phyloP scores from a whole-genome alignment of 768 basidiomycete species.

The Russula sp. region DNA sequence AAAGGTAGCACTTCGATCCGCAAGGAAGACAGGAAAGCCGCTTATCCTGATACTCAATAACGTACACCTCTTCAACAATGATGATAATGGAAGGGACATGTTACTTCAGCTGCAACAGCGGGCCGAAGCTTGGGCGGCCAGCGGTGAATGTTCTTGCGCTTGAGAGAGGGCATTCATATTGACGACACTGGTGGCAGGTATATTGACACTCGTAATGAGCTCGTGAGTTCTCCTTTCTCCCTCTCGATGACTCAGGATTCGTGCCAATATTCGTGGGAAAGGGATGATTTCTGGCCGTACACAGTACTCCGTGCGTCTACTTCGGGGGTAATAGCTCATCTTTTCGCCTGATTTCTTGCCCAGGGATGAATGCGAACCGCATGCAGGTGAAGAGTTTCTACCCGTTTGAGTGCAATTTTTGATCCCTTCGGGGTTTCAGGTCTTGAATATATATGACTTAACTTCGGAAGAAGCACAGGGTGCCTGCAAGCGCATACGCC shows the following conservation, averaged over 20 bases:
- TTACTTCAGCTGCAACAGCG: conserved; percentile 82
- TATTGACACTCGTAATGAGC: conserved; percentile 72
- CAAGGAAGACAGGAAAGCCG: conserved; percentile 51
- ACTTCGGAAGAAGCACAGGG: conserved; percentile 47
- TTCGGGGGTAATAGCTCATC: not conserved
- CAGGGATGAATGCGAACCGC: conserved; percentile 62
- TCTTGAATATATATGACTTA: conserved; percentile 69
- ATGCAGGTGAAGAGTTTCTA: conserved; percentile 49
- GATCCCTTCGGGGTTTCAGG: conserved; percentile 30
- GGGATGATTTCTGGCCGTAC: conserved; percentile 84
- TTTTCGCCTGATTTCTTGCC: conserved; percentile 17
- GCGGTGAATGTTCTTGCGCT: conserved; percentile 38
- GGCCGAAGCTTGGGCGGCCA: conserved; percentile 80
- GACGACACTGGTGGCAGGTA: conserved; percentile 37
- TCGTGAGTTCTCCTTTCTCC: conserved; percentile 39
- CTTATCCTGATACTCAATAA: conserved; percentile 81
- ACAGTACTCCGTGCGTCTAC: conserved; percentile 47
- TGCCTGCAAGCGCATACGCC: conserved; percentile 49
- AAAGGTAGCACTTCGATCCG: conserved; percentile 70
- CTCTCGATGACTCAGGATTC: not conserved
- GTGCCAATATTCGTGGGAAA: conserved; percentile 25
- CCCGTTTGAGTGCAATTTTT: not conserved
- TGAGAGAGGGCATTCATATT: conserved; percentile 7
- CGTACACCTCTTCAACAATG: conserved; percentile 64
- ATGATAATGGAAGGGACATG: conserved; percentile 69